phyloP scores from a whole-genome alignment of 768 basidiomycete species.

The Amanita muscaria region DNA sequence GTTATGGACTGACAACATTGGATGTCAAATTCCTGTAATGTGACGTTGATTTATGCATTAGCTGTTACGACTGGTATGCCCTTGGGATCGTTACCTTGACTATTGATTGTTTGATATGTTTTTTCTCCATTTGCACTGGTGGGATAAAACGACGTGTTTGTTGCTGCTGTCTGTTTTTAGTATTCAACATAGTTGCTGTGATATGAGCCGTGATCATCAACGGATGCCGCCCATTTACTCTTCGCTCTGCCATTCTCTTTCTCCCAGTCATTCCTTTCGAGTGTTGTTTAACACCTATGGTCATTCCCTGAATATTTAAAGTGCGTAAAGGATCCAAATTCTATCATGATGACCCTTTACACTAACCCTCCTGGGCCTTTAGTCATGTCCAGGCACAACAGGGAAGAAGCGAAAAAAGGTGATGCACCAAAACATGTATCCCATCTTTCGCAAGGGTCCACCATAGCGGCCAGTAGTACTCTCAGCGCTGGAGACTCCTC shows the following conservation, averaged over 20 bases:
- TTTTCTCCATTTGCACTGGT: background rate
- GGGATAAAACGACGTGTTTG: no score
- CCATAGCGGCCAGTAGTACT: conserved; percentile 49
- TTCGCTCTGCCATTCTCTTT: no score
- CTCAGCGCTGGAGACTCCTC: conserved; percentile 37
- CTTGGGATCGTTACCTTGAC: conserved; percentile 9
- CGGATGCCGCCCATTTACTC: no score
- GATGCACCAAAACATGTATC: conserved; percentile 24
- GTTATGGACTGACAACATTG: conserved; percentile 16
- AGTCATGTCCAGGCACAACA: conserved; percentile 4
- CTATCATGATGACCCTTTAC: no score
- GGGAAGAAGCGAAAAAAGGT: background rate
- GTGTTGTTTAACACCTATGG: no score
- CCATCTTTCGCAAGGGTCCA: conserved; percentile 38
- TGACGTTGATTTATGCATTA: conserved; percentile 62
- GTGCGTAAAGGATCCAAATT: no score
- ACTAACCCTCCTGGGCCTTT: no score
- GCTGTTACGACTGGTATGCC: conserved; percentile 59
- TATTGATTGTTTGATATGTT: background rate
- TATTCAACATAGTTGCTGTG: background rate
- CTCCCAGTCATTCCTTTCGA: no score
- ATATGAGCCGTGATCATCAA: no score
- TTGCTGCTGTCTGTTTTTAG: background rate
- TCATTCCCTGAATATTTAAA: no score
- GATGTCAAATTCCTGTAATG: conserved; percentile 29